Base-by-base conservation (phyloP, 371 early-diverging fungal species). In the Rhizopus stolonifer region DNA sequence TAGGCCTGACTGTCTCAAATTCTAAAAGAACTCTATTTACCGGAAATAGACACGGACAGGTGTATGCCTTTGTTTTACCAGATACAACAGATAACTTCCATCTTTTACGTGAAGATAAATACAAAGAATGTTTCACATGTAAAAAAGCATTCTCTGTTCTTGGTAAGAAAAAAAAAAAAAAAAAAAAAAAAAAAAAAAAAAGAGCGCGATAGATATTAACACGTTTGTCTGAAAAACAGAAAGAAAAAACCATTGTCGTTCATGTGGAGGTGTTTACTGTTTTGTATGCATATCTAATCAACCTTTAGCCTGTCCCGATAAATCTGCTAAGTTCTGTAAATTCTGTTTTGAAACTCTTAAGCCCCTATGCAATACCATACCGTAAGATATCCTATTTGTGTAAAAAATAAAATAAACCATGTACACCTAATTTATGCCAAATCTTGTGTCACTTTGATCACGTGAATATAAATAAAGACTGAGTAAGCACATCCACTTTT, bases 31-130 rank as follows among this genome's bases (percentile, higher is more conserved):
- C 80, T 1, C 57, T 90, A 15, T 70, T 86, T 18, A 76, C 79
- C 15, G 89, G 90, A 4, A 86, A 85, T 60, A 65, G 70, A 11
- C 54, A 64, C 0, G 91, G 89, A 0, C 69, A 80, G 17, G 72
- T 90, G 3, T 68, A 74, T 58, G 51, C 82, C 0, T 90, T 82
- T 76, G 81, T 82, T 1, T 52, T 88, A 11, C 88, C 89, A 0
- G 89, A 90, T 55, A 82, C 84, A 8, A 79, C 81, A 17, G 83
- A 84, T 24, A 83, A 84, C 7, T 65, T 77, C 5, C 89, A 90
- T 57, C 82, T 71, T 56, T 72, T 74, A 56, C 70, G 77, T 36
- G 80, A 82, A 44, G 88, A 87, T 17, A 64, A 69, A 11, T 68
- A 59, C 36, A 77, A 72, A 24, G 74, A 81, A 7, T 89, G 90